Conservation (phyloP, 2,329 filamentous ascomycete genomes). For the Paraconiothyrium sp. region DNA sequence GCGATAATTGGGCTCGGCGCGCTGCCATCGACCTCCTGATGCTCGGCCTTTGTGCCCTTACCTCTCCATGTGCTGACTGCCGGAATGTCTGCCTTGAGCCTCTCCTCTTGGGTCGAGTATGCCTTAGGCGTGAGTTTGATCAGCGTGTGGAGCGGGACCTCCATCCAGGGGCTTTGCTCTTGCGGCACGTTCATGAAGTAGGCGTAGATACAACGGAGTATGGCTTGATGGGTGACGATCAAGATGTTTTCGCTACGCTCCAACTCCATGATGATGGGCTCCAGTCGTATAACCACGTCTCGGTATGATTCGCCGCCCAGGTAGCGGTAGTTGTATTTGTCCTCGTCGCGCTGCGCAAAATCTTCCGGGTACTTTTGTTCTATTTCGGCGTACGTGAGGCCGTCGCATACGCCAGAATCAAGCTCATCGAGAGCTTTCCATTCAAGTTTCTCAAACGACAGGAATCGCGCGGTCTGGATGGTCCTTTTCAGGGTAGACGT, state of each 20-base stretch:
- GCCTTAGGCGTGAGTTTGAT: slow-evolving; percentile 96
- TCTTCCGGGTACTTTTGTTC: slow-evolving; percentile 91
- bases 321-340: slow-evolving; percentile 99
- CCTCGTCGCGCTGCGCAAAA: slow-evolving; percentile 92
- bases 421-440: slow-evolving; percentile 99
- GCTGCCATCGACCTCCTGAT: slow-evolving; percentile 63
- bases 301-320: slow-evolving; percentile 95
- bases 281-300: slow-evolving; percentile 95
- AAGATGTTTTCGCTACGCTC: slow-evolving; percentile 96
- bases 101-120: slow-evolving; percentile 90
- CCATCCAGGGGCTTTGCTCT: slow-evolving; percentile 95
- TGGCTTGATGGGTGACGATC: slow-evolving; percentile 97
- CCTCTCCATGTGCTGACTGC: slow-evolving; percentile 96
- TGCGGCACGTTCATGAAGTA: slow-evolving; percentile 99
- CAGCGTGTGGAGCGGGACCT: slow-evolving; percentile 93
- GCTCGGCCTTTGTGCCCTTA: slow-evolving; percentile 91
- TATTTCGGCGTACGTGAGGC: slow-evolving; percentile 95
- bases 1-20: slow-evolving; percentile 10
- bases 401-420: slow-evolving; percentile 95
- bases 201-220: slow-evolving; percentile 95
- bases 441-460: slow-evolving; percentile 93
- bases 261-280: slow-evolving; percentile 99
- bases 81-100: slow-evolving; percentile 89
- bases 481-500: slow-evolving; percentile 83
- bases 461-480: slow-evolving; percentile 87